Conservation (phyloP, 441 rosid genomes). For the Sinapis alba region DNA sequence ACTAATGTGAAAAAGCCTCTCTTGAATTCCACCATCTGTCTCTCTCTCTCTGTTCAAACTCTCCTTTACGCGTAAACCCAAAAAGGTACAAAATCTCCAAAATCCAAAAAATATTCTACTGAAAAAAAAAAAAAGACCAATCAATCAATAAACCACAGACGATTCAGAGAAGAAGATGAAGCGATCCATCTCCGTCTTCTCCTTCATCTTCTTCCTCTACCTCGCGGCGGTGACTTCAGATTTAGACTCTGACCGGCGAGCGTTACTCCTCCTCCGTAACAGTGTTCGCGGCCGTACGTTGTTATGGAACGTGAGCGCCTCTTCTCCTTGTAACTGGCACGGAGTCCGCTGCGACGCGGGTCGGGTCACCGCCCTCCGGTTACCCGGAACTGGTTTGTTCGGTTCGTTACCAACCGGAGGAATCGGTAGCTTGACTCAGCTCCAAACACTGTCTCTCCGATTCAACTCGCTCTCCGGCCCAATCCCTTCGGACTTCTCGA, state of each 20-base stretch:
- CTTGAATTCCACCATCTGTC: constrained; percentile 3
- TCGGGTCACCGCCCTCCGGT: constrained; percentile 49
- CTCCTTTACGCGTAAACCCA: constrained; percentile 14
- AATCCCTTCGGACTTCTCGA: constrained; percentile 54
- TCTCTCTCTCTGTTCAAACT: constrained; percentile 25
- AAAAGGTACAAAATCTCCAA: neutral
- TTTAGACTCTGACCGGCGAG: constrained; percentile 58
- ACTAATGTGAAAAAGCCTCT: constrained; percentile 21
- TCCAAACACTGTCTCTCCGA: constrained; percentile 62
- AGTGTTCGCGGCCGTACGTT: constrained; percentile 54
- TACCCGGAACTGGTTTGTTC: constrained; percentile 60
- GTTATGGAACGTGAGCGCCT: constrained; percentile 51
- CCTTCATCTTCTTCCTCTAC: constrained; percentile 12
- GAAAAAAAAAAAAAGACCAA: neutral
- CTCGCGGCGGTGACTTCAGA: constrained; percentile 47
- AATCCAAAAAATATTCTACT: neutral
- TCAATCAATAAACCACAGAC: neutral
- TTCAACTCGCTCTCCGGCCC: constrained; percentile 57
- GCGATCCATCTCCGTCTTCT: constrained; percentile 2
- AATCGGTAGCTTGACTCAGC: constrained; percentile 61
- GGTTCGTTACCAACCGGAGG: constrained; percentile 49
- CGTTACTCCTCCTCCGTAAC: constrained; percentile 48
- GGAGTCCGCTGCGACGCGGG: constrained; percentile 50
- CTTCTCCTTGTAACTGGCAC: constrained; percentile 58
- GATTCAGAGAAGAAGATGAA: constrained; percentile 33